Evolutionary conservation across 257 asterid genomes (phyloP).

Genomic region (Paulownia fortunei): DNA sequence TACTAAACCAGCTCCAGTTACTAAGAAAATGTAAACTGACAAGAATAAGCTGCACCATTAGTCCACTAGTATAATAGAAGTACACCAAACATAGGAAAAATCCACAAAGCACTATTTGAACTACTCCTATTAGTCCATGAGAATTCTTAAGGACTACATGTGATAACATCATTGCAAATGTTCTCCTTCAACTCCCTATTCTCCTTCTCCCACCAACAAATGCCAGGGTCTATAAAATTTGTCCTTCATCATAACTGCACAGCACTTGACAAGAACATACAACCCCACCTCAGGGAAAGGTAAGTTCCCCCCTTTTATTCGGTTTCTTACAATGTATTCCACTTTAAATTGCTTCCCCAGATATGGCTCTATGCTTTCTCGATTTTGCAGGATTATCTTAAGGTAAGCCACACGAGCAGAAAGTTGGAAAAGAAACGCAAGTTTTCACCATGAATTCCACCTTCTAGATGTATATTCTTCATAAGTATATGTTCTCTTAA

Average conservation of each 20-base stretch:
- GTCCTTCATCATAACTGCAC: neutral
- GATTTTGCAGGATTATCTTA: conserved; percentile 1
- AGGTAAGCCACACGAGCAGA: neutral
- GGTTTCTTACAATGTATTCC: neutral
- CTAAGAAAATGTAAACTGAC: neutral
- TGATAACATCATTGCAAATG: neutral
- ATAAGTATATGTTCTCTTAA: neutral
- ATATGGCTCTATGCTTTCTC: neutral
- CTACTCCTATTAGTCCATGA: neutral
- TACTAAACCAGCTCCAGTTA: neutral
- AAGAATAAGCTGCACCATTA: neutral
- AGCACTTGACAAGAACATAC: neutral
- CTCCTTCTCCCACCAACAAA: neutral
- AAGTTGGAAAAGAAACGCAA: neutral
- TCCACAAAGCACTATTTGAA: neutral
- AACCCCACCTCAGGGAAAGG: neutral
- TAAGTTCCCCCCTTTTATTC: neutral
- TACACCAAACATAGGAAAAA: neutral
- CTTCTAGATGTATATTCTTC: neutral
- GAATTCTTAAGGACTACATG: neutral
- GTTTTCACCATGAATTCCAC: neutral
- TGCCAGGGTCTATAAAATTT: neutral
- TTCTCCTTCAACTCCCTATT: neutral
- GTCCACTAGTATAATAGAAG: neutral
- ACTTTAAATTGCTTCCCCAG: neutral